Conservation (phyloP, 2,329 filamentous ascomycete genomes). For the Mycogone perniciosa region DNA sequence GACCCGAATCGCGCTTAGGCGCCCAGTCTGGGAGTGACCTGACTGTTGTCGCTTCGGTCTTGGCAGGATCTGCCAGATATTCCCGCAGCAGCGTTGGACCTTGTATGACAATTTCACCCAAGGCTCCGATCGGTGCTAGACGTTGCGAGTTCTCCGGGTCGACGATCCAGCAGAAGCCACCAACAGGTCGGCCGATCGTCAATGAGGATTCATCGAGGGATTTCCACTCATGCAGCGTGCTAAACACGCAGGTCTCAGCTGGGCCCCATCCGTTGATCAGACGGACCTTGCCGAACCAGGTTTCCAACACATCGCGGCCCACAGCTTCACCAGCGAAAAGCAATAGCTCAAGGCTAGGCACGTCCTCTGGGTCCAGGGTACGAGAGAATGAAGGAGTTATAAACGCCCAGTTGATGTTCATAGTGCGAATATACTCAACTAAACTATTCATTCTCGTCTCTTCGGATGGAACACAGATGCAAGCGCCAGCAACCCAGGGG, state of each 20-base stretch:
- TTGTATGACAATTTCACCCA: neutral
- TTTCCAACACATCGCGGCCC: no score
- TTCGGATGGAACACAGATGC: neutral
- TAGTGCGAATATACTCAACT: neutral
- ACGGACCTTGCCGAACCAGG: no score
- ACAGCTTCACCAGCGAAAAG: no score
- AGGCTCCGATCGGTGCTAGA: neutral
- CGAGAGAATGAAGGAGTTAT: neutral
- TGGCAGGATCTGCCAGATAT: neutral
- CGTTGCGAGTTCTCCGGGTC: neutral
- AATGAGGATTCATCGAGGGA: no score
- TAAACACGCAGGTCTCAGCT: no score
- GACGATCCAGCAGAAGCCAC: conserved; percentile 2
- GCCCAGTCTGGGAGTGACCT: neutral
- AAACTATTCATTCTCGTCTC: neutral
- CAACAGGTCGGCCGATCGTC: neutral
- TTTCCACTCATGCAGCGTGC: no score
- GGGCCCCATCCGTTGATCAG: no score
- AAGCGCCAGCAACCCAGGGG: neutral
- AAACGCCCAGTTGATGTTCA: neutral
- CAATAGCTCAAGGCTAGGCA: neutral
- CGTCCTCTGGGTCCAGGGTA: neutral
- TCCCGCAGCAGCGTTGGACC: neutral
- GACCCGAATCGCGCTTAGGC: neutral
- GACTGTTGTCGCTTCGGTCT: neutral